A percentile compares a stretch with the other conserved stretches of the same genome.
phyloP scores from a whole-genome alignment of 1,284 basidiomycete genomes.

The Fomitiporia mediterranea region DNA sequence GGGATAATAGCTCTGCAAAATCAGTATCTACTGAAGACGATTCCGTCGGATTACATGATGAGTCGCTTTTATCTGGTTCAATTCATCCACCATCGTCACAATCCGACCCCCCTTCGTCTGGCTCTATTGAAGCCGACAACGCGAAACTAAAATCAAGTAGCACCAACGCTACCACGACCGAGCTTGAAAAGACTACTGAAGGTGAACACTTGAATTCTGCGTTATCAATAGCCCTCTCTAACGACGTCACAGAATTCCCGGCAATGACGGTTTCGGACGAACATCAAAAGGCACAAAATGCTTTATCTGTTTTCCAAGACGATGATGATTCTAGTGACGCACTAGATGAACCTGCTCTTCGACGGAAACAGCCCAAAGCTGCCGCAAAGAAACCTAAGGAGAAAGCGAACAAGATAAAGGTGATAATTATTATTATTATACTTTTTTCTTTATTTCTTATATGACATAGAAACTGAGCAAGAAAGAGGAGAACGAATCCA shows the following conservation, averaged over 20 bases:
- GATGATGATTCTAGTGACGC: background rate
- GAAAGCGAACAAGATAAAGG: slow-evolving; percentile 15
- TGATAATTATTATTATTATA: background rate
- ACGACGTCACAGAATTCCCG: too few relatives aligned
- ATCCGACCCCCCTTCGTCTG: slow-evolving; percentile 12
- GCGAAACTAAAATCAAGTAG: background rate
- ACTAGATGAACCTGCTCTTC: background rate
- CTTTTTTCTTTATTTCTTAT: background rate
- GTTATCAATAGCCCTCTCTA: too few relatives aligned
- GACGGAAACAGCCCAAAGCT: too few relatives aligned
- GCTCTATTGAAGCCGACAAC: background rate
- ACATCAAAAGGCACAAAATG: background rate
- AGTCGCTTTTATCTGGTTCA: slow-evolving; percentile 8
- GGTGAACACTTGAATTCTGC: background rate
- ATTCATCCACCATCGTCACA: slow-evolving; percentile 14
- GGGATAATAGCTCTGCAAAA: slow-evolving; percentile 11
- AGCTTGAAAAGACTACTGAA: background rate
- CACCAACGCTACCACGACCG: background rate
- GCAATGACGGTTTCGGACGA: background rate
- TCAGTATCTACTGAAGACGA: slow-evolving; percentile 19
- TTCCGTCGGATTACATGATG: slow-evolving; percentile 3
- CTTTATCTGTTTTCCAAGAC: too few relatives aligned
- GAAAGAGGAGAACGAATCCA: slow-evolving; percentile 19
- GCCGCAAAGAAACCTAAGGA: background rate
- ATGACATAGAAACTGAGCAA: slow-evolving; percentile 16